Conservation (phyloP, 306 rosid species). For the Crataegus laevigata region DNA sequence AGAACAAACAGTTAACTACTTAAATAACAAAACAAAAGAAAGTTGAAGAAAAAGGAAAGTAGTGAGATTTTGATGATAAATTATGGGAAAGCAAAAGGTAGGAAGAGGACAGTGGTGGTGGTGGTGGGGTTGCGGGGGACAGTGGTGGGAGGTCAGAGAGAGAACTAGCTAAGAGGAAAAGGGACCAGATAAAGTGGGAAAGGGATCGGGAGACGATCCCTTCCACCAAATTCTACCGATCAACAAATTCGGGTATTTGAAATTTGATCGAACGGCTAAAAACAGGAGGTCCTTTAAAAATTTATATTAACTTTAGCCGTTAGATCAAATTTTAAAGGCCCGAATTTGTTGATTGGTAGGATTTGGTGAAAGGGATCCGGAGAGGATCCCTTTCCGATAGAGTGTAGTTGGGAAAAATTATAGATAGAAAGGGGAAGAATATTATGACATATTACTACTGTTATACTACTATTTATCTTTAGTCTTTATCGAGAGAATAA, state of each 20-base stretch:
- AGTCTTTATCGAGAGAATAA: too few species aligned
- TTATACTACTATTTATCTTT: neutral
- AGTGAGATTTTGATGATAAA: slow-evolving; percentile 29
- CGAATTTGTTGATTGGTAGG: too few species aligned
- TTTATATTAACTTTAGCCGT: too few species aligned
- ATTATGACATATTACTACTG: slow-evolving; percentile 13
- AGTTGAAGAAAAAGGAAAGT: slow-evolving; percentile 29
- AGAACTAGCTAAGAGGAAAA: slow-evolving; percentile 24
- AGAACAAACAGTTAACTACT: neutral
- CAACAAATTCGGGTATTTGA: too few species aligned
- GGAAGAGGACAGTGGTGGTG: slow-evolving; percentile 29
- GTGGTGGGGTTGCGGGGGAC: slow-evolving; percentile 33
- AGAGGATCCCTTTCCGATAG: too few species aligned
- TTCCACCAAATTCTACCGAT: too few species aligned
- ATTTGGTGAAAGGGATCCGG: too few species aligned
- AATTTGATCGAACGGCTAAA: too few species aligned
- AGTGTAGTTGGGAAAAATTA: slow-evolving; percentile 17
- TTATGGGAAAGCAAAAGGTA: slow-evolving; percentile 45
- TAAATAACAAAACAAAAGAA: neutral
- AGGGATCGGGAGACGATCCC: too few species aligned
- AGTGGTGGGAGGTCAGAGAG: slow-evolving; percentile 37
- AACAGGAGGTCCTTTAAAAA: too few species aligned
- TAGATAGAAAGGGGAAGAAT: neutral
- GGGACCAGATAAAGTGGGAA: neutral
- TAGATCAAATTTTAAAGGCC: too few species aligned